These are phyloP conservation scores for Amaranthus hypochondriacus DNA, from an alignment of 148 eudicot species.

Conservation along the genomic window DNA sequence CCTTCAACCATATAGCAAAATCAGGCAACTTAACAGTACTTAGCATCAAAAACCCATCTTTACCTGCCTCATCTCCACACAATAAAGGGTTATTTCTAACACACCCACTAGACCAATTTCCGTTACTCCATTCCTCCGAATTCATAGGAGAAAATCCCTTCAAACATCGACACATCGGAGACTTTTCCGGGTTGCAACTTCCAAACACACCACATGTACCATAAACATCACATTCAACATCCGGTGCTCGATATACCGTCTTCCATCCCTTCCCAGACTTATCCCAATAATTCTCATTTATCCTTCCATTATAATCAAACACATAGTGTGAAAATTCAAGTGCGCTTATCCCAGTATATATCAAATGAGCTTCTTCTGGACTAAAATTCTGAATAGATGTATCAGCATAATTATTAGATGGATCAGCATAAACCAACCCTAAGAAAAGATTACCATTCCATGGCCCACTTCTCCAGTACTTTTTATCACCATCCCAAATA, in stretches of 20 bases:
- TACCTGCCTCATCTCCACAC: constrained; percentile 25
- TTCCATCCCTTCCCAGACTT: constrained; percentile 20
- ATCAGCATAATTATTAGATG: constrained; percentile 27
- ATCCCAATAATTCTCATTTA: constrained; percentile 33
- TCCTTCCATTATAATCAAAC: constrained; percentile 27
- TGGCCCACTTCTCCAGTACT: constrained; percentile 36
- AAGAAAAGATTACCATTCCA: constrained; percentile 37
- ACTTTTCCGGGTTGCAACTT: constrained; percentile 16
- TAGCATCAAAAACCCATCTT: constrained; percentile 27
- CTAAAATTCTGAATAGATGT: constrained; percentile 18
- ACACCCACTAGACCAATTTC: constrained; percentile 35
- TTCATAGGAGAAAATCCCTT: constrained; percentile 29
- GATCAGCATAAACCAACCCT: constrained; percentile 27
- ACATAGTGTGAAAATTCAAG: constrained; percentile 30
- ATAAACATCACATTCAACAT: constrained; percentile 26
- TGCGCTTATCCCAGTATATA: constrained; percentile 27
- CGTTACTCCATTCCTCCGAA: constrained; percentile 26
- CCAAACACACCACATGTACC: constrained; percentile 31
- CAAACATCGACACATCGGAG: constrained; percentile 25
- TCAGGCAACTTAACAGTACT: constrained; percentile 32
- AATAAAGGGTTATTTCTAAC: constrained; percentile 17
- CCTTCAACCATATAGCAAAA: constrained; percentile 26
- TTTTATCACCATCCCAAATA: constrained; percentile 26
- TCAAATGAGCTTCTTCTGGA: constrained; percentile 11
- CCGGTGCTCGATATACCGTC: constrained; percentile 23